Evolutionary conservation across 2,329 filamentous ascomycete genomes (phyloP).

Genomic region (Claviceps capensis): DNA sequence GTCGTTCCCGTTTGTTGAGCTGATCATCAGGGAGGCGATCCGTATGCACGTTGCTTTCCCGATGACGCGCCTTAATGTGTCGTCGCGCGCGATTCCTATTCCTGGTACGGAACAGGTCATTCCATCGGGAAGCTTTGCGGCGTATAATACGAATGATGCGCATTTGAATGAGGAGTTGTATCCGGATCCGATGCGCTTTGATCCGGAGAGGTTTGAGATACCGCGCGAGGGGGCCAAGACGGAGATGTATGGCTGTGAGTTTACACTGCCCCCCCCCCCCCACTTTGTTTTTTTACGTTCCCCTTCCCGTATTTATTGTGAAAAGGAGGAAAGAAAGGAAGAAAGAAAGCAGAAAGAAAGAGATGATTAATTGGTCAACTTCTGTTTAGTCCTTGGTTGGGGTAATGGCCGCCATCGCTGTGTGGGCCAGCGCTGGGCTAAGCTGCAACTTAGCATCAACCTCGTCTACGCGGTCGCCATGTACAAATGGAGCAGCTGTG

Average conservation of each 20-base stretch:
- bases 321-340: no score
- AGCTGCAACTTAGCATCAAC: constrained; percentile 9
- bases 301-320: no score
- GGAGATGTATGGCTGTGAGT: constrained; percentile 4
- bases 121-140: constrained; percentile 9
- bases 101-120: constrained; percentile 10
- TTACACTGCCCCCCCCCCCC: no score
- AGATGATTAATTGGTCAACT: not conserved
- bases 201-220: constrained; percentile 9
- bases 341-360: not conserved
- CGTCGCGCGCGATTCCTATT: not conserved
- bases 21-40: constrained; percentile 8
- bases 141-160: constrained; percentile 12
- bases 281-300: no score
- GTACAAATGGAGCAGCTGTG: constrained; percentile 6
- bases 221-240: constrained; percentile 1
- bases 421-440: constrained; percentile 8
- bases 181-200: constrained; percentile 9
- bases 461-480: constrained; percentile 6
- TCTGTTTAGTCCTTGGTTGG: constrained; percentile 7
- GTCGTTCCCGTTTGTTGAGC: constrained; percentile 7
- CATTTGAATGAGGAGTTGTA: constrained; percentile 12
- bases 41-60: constrained; percentile 9
- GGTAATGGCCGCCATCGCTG: constrained; percentile 8
- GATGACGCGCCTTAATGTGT: not conserved